Percentiles rank a stretch among this genome's conserved stretches.
These are phyloP conservation scores for Yarrowia keelungensis DNA, from an alignment of 805 yeast species.

Conservation along the genomic window DNA sequence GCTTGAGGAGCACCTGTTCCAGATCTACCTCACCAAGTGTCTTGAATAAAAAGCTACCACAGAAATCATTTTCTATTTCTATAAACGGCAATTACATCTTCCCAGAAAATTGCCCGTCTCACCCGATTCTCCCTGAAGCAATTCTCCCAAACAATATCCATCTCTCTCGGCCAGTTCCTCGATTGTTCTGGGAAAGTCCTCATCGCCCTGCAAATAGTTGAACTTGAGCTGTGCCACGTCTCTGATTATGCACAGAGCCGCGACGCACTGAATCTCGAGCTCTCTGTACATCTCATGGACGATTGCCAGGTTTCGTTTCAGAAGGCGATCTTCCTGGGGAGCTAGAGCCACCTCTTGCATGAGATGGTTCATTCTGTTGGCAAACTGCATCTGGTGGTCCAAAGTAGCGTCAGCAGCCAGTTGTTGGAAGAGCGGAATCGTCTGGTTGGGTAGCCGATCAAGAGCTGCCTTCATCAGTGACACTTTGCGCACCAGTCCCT, in stretches of 20 bases:
- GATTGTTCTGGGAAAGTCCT: too few relatives aligned
- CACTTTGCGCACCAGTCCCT: neutral
- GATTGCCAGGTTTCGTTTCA: neutral
- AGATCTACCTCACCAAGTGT: too few relatives aligned
- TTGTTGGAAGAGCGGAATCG: neutral
- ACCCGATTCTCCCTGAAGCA: too few relatives aligned
- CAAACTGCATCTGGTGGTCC: neutral
- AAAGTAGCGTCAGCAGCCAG: neutral
- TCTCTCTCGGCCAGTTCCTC: too few relatives aligned
- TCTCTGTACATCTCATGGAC: neutral
- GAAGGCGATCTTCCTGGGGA: neutral
- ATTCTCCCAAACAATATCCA: too few relatives aligned
- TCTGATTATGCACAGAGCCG: neutral
- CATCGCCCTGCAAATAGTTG: neutral
- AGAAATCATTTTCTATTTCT: too few relatives aligned
- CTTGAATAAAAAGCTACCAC: too few relatives aligned
- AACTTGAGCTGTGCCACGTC: neutral
- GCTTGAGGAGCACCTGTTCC: too few relatives aligned
- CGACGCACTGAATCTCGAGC: neutral
- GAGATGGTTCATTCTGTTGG: neutral
- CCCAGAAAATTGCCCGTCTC: too few relatives aligned
- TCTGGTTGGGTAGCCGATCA: neutral
- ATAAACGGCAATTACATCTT: too few relatives aligned
- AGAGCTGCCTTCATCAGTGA: neutral
- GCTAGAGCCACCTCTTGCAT: neutral